These are phyloP conservation scores for Lachnellula subtilissima DNA, from an alignment of 2,329 filamentous ascomycete species.

Conservation along the genomic window DNA sequence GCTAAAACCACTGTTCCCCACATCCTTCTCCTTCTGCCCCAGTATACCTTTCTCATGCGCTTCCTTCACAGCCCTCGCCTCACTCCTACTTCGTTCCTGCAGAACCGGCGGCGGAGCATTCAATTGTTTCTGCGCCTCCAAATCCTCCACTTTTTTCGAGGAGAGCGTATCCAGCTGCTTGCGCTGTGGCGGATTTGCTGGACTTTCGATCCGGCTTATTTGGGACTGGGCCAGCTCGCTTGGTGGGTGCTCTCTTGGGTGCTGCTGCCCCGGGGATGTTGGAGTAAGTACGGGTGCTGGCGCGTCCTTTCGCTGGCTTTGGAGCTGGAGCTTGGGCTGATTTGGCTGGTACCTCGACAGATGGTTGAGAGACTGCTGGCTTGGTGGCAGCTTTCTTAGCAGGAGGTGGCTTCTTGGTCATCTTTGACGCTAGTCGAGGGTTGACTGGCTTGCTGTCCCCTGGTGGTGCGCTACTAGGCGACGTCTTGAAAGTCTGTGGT, in stretches of 20 bases:
- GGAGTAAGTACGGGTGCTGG: too few species aligned
- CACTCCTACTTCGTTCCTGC: not conserved
- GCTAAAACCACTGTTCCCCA: too few species aligned
- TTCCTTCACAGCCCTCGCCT: not conserved
- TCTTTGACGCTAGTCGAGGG: not conserved
- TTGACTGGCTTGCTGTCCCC: not conserved
- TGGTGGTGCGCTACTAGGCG: not conserved
- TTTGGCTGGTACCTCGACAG: too few species aligned
- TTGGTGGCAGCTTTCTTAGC: not conserved
- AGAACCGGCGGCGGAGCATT: constrained; percentile 1
- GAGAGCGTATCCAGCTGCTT: not conserved
- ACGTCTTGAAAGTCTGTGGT: too few species aligned
- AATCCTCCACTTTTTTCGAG: not conserved
- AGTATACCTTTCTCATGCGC: not conserved
- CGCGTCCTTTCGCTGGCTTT: too few species aligned
- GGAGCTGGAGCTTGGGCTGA: too few species aligned
- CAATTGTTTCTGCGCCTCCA: not conserved
- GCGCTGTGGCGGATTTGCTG: not conserved
- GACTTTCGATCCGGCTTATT: constrained; percentile 5
- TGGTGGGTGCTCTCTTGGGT: too few species aligned
- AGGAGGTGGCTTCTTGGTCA: not conserved
- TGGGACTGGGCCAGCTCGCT: not conserved
- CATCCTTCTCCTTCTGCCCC: too few species aligned
- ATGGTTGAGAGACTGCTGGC: too few species aligned
- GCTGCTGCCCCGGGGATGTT: too few species aligned